Conservation (phyloP, 225 moss, liverwort and hornwort species). For the Pseudoscleropodium purum region DNA sequence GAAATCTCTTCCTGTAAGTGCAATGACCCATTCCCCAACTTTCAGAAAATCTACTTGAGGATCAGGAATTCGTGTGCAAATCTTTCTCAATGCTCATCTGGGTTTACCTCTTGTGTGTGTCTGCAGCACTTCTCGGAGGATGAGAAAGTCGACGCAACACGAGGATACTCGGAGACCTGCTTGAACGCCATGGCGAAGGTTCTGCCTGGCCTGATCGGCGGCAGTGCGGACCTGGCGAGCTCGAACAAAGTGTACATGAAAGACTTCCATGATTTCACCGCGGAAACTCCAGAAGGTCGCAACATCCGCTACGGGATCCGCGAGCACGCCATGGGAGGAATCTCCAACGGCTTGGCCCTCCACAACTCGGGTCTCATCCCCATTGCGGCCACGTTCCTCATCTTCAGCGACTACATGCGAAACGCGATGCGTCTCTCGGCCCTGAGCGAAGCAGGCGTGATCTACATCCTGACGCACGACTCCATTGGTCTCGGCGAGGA, state of each 20-base stretch:
- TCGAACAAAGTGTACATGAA: constrained; percentile 57
- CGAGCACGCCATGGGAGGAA: constrained; percentile 73
- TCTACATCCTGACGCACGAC: constrained; percentile 64
- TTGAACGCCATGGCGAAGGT: constrained; percentile 29
- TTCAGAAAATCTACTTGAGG: not conserved
- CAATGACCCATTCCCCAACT: not conserved
- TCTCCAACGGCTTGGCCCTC: constrained; percentile 52
- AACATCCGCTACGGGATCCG: constrained; percentile 62
- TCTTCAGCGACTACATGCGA: constrained; percentile 76
- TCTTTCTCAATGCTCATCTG: not conserved
- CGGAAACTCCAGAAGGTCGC: constrained; percentile 32
- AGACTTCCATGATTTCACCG: constrained; percentile 18
- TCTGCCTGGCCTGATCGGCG: constrained; percentile 48
- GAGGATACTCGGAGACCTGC: constrained; percentile 63
- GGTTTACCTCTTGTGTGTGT: not conserved
- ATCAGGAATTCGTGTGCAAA: not conserved
- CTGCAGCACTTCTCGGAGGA: constrained; percentile 42
- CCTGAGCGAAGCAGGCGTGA: constrained; percentile 54
- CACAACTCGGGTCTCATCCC: constrained; percentile 62
- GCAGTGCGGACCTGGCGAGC: constrained; percentile 63
- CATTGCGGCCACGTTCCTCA: constrained; percentile 56
- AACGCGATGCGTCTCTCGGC: constrained; percentile 58
- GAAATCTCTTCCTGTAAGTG: constrained; percentile 42
- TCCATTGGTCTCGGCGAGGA: constrained; percentile 77
- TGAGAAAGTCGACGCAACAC: constrained; percentile 59